phyloP scores from a whole-genome alignment of 495 filamentous ascomycete genomes.

The Parachaetomium inaequale region DNA sequence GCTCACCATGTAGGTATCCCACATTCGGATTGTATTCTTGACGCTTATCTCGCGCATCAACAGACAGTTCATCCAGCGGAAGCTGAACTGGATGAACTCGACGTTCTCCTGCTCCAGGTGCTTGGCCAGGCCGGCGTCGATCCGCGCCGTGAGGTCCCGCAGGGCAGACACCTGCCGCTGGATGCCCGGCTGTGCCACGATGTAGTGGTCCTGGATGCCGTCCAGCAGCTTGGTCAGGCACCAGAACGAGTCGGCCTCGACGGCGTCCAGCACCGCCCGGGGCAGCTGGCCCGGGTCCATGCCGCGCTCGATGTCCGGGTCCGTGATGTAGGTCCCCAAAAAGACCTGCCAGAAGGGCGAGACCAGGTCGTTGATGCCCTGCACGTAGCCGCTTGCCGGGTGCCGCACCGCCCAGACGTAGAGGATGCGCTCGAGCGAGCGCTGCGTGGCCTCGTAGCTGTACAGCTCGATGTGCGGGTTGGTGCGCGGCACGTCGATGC shows the following conservation, averaged over 20 bases:
- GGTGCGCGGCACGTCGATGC: conserved; percentile 94
- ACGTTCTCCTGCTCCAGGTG: conserved; percentile 87
- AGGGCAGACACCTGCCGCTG: conserved; percentile 87
- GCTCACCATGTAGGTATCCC: conserved; percentile 95
- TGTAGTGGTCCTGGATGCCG: conserved; percentile 98
- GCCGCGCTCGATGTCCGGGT: conserved; percentile 83
- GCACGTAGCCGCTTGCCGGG: conserved; percentile 95
- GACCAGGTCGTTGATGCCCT: conserved; percentile 97
- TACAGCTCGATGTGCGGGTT: conserved; percentile 95
- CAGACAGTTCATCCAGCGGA: conserved; percentile 99
- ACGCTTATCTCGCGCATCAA: conserved; percentile 97
- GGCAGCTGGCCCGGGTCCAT: conserved; percentile 97
- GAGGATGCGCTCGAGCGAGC: conserved; percentile 87
- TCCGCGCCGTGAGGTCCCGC: conserved; percentile 82
- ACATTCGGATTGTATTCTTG: conserved; percentile 95
- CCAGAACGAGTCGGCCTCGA: conserved; percentile 98
- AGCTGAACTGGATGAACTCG: conserved; percentile 98
- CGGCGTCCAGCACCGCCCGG: conserved; percentile 85
- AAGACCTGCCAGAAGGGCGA: conserved; percentile 99
- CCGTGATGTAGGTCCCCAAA: conserved; percentile 87
- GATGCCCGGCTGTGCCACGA: conserved; percentile 94
- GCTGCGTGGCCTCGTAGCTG: conserved; percentile 91
- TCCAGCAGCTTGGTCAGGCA: conserved; percentile 94
- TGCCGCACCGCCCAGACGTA: conserved; percentile 98
- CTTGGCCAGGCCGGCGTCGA: conserved; percentile 77